phyloP scores from a whole-genome alignment of 2,329 filamentous ascomycete species.

The Penicillium sp. region DNA sequence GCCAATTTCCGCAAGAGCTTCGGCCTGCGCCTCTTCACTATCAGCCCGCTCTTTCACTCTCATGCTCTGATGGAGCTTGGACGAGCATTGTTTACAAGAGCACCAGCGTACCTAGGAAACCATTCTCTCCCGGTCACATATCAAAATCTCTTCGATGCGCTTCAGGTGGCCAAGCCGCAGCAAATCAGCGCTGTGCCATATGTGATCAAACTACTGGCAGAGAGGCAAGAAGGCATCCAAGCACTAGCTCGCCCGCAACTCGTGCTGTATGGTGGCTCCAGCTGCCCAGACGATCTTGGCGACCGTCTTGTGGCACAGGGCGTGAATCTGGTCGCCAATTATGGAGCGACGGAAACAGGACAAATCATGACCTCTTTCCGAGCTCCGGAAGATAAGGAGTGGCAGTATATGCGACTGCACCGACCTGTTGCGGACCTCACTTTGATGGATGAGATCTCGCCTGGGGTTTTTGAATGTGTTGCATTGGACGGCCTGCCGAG shows the following conservation, averaged over 20 bases:
- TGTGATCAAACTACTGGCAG: slow-evolving; percentile 60
- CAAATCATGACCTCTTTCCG: slow-evolving; percentile 61
- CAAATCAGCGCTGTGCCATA: slow-evolving; percentile 62
- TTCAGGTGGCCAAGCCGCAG: slow-evolving; percentile 22
- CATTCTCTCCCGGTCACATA: slow-evolving; percentile 55
- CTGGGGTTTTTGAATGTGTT: slow-evolving; percentile 40
- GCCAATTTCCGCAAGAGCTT: slow-evolving; percentile 48
- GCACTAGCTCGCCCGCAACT: slow-evolving; percentile 48
- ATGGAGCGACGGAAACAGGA: slow-evolving; percentile 56
- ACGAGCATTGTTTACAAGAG: slow-evolving; percentile 51
- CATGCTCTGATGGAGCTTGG: slow-evolving; percentile 57
- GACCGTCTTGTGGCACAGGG: slow-evolving; percentile 52
- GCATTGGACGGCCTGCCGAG: slow-evolving; percentile 36
- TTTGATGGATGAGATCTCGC: slow-evolving; percentile 37
- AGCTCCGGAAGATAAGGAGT: slow-evolving; percentile 52
- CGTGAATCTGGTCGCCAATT: slow-evolving; percentile 48
- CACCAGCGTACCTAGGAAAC: slow-evolving; percentile 54
- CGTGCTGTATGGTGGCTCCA: slow-evolving; percentile 57
- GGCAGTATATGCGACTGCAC: slow-evolving; percentile 57
- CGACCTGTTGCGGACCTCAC: slow-evolving; percentile 44
- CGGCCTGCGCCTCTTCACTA: slow-evolving; percentile 50
- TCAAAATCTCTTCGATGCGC: slow-evolving; percentile 42
- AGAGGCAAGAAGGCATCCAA: slow-evolving; percentile 54
- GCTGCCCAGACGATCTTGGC: slow-evolving; percentile 59
- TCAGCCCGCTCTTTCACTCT: slow-evolving; percentile 58